A percentile compares a stretch with the other conserved stretches of the same genome.
These are phyloP conservation scores for Neolentinus lepideus DNA, from an alignment of 1,284 basidiomycete species.

Conservation along the genomic window DNA sequence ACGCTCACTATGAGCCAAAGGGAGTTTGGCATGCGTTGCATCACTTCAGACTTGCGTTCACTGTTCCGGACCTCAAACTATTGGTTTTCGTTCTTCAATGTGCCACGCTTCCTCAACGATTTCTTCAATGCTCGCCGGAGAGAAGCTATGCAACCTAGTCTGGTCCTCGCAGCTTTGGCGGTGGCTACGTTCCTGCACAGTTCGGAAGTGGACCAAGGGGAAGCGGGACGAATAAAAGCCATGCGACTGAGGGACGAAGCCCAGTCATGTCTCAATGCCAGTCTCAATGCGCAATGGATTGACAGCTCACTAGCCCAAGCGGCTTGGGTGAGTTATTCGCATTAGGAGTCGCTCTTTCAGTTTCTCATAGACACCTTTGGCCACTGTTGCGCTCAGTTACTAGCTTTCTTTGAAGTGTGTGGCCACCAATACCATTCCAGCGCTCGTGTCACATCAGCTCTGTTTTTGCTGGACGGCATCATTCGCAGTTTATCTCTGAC, in stretches of 20 bases:
- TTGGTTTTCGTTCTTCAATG: conserved; percentile 68
- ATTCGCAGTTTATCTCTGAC: conserved; percentile 55
- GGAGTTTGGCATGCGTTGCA: conserved; percentile 32
- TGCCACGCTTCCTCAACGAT: conserved; percentile 55
- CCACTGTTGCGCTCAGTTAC: conserved; percentile 32
- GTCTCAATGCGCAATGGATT: conserved; percentile 60
- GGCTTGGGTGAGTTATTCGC: conserved; percentile 50
- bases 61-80: conserved; percentile 58
- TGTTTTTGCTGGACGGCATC: conserved; percentile 58
- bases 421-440: conserved; percentile 54
- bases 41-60: conserved; percentile 55
- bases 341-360: neutral
- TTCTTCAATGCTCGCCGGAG: conserved; percentile 49
- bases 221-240: conserved; percentile 44
- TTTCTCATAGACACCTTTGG: neutral
- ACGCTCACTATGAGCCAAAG: conserved; percentile 30
- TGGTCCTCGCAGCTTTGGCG: conserved; percentile 58
- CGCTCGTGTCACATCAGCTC: conserved; percentile 45
- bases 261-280: conserved; percentile 64
- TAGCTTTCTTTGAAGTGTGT: conserved; percentile 66
- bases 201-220: conserved; percentile 46
- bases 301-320: conserved; percentile 67
- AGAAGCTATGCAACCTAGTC: conserved; percentile 55
- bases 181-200: conserved; percentile 65
- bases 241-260: conserved; percentile 56